A percentile compares a stretch with the other conserved stretches of the same genome.
Evolutionary conservation across 2,329 filamentous ascomycete genomes (phyloP).

Genomic region (Diplodia mutila): DNA sequence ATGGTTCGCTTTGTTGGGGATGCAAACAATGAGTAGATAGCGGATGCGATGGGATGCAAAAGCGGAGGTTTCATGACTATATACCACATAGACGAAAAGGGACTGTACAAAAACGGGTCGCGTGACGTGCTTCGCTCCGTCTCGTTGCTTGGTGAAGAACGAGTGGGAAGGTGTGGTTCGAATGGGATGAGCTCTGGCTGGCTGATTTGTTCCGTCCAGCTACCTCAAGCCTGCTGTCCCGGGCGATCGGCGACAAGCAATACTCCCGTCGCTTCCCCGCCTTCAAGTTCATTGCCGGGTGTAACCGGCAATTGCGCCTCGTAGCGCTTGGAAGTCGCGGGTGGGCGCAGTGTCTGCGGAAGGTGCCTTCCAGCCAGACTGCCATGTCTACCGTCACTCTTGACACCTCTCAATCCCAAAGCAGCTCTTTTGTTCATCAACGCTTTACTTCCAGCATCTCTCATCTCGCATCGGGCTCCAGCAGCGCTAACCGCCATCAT

Average conservation of each 20-base stretch:
- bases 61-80: constrained; percentile 6
- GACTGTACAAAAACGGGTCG: constrained; percentile 11
- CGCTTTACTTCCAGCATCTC: not conserved
- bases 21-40: not conserved
- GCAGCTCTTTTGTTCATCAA: not conserved
- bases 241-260: too few species aligned
- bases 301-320: not conserved
- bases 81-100: constrained; percentile 24
- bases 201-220: too few species aligned
- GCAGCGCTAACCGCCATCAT: not conserved
- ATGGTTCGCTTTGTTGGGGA: not conserved
- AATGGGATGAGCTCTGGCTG: too few species aligned
- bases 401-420: not conserved
- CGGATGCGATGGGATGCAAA: not conserved
- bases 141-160: not conserved
- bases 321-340: not conserved
- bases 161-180: too few species aligned
- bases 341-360: not conserved
- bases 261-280: too few species aligned
- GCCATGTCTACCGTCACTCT: not conserved
- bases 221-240: too few species aligned
- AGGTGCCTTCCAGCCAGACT: not conserved
- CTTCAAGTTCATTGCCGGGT: not conserved
- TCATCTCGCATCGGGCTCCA: not conserved
- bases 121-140: not conserved